Evolutionary conservation across 1,284 basidiomycete genomes (phyloP), one percentile per base, ranked within the genome.

Genomic region (Apiotrichum veenhuisii): DNA sequence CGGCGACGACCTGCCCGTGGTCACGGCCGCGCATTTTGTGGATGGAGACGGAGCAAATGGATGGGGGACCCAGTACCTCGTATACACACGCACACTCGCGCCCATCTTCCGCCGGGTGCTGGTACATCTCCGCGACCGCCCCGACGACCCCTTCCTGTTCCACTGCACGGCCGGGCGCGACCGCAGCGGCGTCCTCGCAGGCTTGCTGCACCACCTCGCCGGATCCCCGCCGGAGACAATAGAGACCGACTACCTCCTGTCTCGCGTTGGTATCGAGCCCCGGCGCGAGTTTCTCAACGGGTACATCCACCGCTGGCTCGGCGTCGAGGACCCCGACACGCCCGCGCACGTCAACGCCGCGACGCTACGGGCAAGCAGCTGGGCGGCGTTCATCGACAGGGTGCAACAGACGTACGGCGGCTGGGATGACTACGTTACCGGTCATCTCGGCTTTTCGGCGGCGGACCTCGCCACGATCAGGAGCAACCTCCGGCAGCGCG

Each of bases 141-240:
- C 50, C 0, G 33, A 34, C 15, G 37, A 49, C 20, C 48, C 48
- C 15, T 37, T 61, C 30, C 52, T 61, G 12, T 51, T 61, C 44
- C 59, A 61, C 36, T 61, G 59, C 27, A 57, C 59, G 0, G 59
- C 59, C n/a, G 59, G 59, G 4, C 59, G 59, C 7, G 59, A 61
- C 49, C 48, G 59, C 4, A 61, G 55, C 15, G 59, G 59, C 15
- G 34, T 61, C 34, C 22, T 53, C 25, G 52, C 52, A 18, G 52
- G 52, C 25, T n/a, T 61, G 20, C 45, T 61, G n/a, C 55, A 61
- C 41, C 34, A 43, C 25, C 54, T 61, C 22, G 59, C 59, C 4
- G 55, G 55, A 22, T 48, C 52, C 3, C 43, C 51, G 17, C 14
- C 22, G 22, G 33, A 47, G 18, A 34, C 30, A 14, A 38, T 51